phyloP scores from a whole-genome alignment of 2,329 filamentous ascomycete genomes.

The Botrytis sinoallii region DNA sequence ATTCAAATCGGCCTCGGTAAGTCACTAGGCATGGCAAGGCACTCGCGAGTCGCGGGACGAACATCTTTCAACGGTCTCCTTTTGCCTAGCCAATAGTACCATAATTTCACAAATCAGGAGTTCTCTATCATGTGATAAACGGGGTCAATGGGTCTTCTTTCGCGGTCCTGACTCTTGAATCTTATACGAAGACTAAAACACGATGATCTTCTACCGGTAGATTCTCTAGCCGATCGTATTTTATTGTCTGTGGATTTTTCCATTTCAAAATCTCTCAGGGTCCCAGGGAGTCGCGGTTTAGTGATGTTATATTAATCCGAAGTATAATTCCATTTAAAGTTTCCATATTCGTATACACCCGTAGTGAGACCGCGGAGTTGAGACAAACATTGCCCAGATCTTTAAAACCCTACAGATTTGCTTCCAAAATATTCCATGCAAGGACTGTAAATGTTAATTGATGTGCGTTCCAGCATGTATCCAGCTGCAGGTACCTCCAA shows the following conservation, averaged over 20 bases:
- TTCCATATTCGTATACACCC: neutral
- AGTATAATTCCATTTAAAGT: neutral
- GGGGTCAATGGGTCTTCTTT: neutral
- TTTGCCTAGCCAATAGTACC: neutral
- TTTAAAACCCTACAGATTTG: neutral
- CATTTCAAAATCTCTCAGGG: neutral
- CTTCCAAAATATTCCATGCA: neutral
- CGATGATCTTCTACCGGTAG: neutral
- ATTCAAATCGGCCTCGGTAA: too few relatives aligned
- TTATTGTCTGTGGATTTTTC: neutral
- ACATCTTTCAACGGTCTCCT: neutral
- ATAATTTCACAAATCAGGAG: too few relatives aligned
- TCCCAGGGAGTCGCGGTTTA: neutral
- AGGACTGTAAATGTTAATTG: neutral
- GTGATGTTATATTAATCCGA: neutral
- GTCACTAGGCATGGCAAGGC: neutral
- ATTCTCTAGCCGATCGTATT: neutral
- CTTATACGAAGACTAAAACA: neutral
- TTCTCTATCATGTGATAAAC: neutral
- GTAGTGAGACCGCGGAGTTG: neutral
- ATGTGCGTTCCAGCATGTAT: neutral
- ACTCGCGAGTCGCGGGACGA: neutral
- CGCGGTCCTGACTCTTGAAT: neutral
- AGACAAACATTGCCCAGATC: too few relatives aligned
- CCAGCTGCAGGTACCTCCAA: neutral